phyloP scores from a whole-genome alignment of 768 basidiomycete genomes.

The Leucosporidium yakuticum region DNA sequence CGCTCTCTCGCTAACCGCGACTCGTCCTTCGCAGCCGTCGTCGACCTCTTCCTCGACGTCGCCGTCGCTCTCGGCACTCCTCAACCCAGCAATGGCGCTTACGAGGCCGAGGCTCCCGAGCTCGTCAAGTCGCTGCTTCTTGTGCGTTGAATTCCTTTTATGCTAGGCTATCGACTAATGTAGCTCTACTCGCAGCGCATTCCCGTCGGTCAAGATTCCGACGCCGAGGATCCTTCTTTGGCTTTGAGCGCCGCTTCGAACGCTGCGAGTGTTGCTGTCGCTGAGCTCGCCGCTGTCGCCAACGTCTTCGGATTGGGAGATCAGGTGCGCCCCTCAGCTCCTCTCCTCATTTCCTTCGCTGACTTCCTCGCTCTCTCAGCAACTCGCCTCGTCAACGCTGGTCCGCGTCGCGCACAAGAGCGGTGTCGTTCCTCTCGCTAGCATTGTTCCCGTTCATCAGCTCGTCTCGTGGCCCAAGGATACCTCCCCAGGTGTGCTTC shows the following conservation, averaged over 20 bases:
- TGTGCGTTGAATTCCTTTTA: neutral
- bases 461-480: conserved; percentile 23
- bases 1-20: neutral
- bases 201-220: neutral
- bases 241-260: conserved; percentile 19
- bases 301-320: neutral
- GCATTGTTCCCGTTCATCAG: conserved; percentile 27
- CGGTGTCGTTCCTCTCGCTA: conserved; percentile 16
- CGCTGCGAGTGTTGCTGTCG: conserved; percentile 6
- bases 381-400: conserved; percentile 8
- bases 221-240: conserved; percentile 3
- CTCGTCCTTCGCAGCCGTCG: conserved; percentile 5
- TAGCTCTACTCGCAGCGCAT: conserved; percentile 4
- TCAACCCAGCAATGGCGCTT: conserved; percentile 2
- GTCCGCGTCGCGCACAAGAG: conserved; percentile 22
- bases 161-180: neutral
- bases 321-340: conserved; percentile 6
- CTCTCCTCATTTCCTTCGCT: neutral
- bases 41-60: conserved; percentile 30
- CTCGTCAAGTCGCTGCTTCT: conserved; percentile 18
- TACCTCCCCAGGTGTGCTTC: conserved; percentile 2
- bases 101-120: conserved; percentile 2
- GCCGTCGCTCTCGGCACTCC: conserved; percentile 25
- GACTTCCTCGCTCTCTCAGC: neutral
- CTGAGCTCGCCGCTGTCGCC: conserved; percentile 22